These are phyloP conservation scores for Cercospora berteroae DNA, from an alignment of 2,329 filamentous ascomycete species.

Conservation along the genomic window DNA sequence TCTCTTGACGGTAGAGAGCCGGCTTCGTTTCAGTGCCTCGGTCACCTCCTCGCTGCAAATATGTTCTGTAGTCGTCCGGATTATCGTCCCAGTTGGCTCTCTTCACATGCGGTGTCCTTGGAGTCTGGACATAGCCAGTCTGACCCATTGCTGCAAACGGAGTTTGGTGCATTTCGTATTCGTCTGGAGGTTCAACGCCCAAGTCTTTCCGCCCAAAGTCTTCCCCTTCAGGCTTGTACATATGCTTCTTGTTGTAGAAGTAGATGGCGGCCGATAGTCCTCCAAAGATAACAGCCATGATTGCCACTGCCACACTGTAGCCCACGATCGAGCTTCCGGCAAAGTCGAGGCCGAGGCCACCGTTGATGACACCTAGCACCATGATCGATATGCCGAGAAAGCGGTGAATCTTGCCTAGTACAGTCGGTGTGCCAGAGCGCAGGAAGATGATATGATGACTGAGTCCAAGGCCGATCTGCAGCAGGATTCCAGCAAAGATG, in stretches of 20 bases:
- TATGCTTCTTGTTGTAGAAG: constrained; percentile 18
- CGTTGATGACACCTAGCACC: constrained; percentile 55
- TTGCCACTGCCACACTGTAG: constrained; percentile 25
- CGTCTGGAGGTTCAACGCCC: constrained; percentile 14
- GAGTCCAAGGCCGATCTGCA: constrained; percentile 43
- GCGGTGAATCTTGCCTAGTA: constrained; percentile 54
- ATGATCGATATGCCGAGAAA: constrained; percentile 59
- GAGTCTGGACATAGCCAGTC: constrained; percentile 24
- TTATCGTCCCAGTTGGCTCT: constrained; percentile 13
- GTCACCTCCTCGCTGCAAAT: constrained; percentile 13
- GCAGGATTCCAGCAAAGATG: constrained; percentile 36
- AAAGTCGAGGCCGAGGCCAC: constrained; percentile 59
- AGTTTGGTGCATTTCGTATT: constrained; percentile 25
- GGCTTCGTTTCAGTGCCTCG: background rate
- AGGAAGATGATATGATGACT: constrained; percentile 41
- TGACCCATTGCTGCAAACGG: constrained; percentile 21
- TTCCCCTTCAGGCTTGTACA: constrained; percentile 27
- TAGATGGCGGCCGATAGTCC: constrained; percentile 16
- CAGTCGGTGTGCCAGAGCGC: constrained; percentile 36
- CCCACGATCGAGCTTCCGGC: constrained; percentile 45
- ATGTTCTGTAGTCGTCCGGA: constrained; percentile 19
- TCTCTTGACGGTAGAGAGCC: constrained; percentile 1
- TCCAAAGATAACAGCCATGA: constrained; percentile 25
- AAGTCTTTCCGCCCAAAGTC: constrained; percentile 13
- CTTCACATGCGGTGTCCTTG: constrained; percentile 21